Evolutionary conservation across 495 filamentous ascomycete species (phyloP).

Genomic region (Penicillium nucicola): DNA sequence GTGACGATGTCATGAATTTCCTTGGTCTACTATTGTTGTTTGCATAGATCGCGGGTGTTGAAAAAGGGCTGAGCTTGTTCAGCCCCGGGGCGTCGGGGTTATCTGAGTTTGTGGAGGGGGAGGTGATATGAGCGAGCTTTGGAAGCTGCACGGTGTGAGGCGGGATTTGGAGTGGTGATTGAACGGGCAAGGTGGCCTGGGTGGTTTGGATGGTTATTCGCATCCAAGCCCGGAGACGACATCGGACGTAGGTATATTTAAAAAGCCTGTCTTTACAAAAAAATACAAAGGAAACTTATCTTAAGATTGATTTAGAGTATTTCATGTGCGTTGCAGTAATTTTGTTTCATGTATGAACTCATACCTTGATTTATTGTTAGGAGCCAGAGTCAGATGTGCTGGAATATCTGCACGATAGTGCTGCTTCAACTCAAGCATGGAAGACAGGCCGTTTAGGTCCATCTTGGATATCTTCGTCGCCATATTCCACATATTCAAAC

Average conservation of each 20-base stretch:
- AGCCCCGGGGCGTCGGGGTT: conserved; percentile 2
- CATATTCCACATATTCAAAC: conserved; percentile 68
- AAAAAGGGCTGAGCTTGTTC: background rate
- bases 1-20: conserved; percentile 45
- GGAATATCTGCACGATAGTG: too few relatives aligned
- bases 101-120: conserved; percentile 1
- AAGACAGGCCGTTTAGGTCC: conserved; percentile 7
- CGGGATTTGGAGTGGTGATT: background rate
- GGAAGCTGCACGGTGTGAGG: background rate
- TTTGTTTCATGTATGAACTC: background rate
- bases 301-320: background rate
- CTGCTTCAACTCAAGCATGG: conserved; percentile 10
- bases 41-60: conserved; percentile 15
- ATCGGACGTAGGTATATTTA: conserved; percentile 8
- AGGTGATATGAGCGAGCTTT: background rate
- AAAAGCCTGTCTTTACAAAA: conserved; percentile 32
- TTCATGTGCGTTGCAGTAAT: too few relatives aligned
- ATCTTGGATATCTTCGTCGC: background rate
- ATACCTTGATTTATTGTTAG: background rate
- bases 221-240: background rate
- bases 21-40: conserved; percentile 12
- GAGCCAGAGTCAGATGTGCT: background rate
- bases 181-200: background rate
- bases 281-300: conserved; percentile 28
- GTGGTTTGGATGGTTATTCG: too few relatives aligned